Conservation (phyloP, 1,284 basidiomycete species). For the Exobasidium cylindrosporum region DNA sequence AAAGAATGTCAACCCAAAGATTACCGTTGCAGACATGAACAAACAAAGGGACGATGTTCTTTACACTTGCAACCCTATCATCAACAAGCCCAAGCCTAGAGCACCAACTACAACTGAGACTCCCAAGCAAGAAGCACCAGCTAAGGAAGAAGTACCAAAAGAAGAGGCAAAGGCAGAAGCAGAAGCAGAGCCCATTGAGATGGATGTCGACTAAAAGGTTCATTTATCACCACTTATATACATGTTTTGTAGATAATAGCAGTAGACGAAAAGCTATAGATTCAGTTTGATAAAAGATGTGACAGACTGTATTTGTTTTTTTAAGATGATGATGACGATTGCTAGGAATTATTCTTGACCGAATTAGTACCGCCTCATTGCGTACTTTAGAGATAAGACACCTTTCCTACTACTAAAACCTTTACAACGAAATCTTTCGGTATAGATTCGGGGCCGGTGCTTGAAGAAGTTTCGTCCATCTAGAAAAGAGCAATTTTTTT, state of each 20-base stretch:
- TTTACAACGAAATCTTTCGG: no score
- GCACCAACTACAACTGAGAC: slow-evolving; percentile 20
- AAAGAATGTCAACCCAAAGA: slow-evolving; percentile 54
- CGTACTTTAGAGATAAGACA: no score
- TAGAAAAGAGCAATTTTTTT: no score
- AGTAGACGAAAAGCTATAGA: no score
- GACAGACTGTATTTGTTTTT: no score
- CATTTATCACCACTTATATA: background rate
- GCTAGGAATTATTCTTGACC: no score
- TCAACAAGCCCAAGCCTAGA: slow-evolving; percentile 44
- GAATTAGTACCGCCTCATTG: no score
- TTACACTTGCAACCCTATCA: slow-evolving; percentile 47
- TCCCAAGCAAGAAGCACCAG: slow-evolving; percentile 30
- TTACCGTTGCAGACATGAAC: slow-evolving; percentile 44
- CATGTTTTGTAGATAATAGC: background rate
- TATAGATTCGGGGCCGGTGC: no score
- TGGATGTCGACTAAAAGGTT: slow-evolving; percentile 47
- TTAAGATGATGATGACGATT: no score
- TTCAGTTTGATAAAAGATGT: no score
- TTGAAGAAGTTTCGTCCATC: no score
- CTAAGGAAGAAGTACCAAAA: slow-evolving; percentile 24
- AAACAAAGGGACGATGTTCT: slow-evolving; percentile 54
- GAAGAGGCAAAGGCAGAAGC: slow-evolving; percentile 27
- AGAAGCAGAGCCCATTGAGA: slow-evolving; percentile 33
- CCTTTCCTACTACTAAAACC: no score